Percentiles rank a stretch among this genome's conserved stretches.
phyloP scores from a whole-genome alignment of 2,329 filamentous ascomycete genomes.

The Trichoderma endophyticum region DNA sequence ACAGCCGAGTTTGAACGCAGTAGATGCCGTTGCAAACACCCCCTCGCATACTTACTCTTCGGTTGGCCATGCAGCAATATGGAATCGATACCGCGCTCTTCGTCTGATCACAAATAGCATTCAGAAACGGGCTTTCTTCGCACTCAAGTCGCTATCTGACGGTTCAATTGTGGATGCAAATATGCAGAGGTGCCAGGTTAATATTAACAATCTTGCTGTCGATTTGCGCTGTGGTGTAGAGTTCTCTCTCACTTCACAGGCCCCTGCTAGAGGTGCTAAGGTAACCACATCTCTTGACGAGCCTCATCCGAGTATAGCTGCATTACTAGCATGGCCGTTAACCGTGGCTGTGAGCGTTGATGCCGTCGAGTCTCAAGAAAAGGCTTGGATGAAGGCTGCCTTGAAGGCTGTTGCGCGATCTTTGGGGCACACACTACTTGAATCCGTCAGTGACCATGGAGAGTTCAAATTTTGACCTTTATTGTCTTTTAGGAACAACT shows the following conservation, averaged over 20 bases:
- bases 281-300: background rate
- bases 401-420: background rate
- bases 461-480: background rate
- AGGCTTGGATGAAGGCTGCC: background rate
- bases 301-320: background rate
- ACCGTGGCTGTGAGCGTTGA: background rate
- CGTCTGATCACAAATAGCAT: background rate
- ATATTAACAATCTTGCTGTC: background rate
- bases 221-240: background rate
- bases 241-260: background rate
- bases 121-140: background rate
- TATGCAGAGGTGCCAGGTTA: background rate
- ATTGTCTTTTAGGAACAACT: background rate
- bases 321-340: background rate
- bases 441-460: background rate
- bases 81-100: background rate
- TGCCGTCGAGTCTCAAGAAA: background rate
- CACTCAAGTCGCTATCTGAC: background rate
- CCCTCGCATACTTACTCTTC: background rate
- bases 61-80: background rate
- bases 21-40: background rate
- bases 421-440: background rate
- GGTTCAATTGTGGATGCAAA: background rate
- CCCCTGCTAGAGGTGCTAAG: background rate
- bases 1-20: background rate